Base-by-base conservation (phyloP, 2,329 filamentous ascomycete genomes). In the Neoarthrinium moseri region DNA sequence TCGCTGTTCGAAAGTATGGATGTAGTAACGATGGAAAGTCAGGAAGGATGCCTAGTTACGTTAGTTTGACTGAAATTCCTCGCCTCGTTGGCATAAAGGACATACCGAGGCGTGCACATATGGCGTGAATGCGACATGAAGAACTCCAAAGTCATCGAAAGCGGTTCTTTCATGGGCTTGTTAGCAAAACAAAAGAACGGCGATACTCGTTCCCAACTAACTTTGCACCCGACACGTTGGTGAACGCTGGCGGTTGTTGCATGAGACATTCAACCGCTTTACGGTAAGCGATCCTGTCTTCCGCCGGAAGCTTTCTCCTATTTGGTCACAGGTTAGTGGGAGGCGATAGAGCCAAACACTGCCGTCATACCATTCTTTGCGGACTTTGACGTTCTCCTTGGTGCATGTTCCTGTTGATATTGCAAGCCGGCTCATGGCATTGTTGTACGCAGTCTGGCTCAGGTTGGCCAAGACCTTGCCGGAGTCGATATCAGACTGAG, bases 21-120 rank as follows among this genome's bases (percentile, higher is more conserved):
- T 56, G 54, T 61, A 69, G 47, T 64, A 59, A 34, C 65, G 58
- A 47, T 69, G 65, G 56, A 65, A 69, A 23, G 62, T 56, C 17
- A 68, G 61, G 51, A 69, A 69, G 41, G 62, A 64, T 1, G 60
- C 64, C 60, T 61, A 13, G 5, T 3, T 17, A 8, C 4, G 27
- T n/a, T 12, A 10, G 12, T 15, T 11, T 0, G 2, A 17, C 32
- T 17, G 15, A 7, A 2, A 8, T 12, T 12, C 22, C 4, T 2
- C 20, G 4, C 12, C 10, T 2, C 4, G 17, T 21, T 12, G 24
- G 17, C 18, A 15, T 15, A n/a, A 8, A 2, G 13, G 5, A 50
- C 58, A 30, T 56, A 61, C 59, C 27, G 60, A 62, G 49, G 60
- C 60, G 44, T 62, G 59, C 11, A 62, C 58, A 7, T 54, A 59